Evolutionary conservation across 148 eudicot genomes (phyloP).

Genomic region (Polygonum maritimum): DNA sequence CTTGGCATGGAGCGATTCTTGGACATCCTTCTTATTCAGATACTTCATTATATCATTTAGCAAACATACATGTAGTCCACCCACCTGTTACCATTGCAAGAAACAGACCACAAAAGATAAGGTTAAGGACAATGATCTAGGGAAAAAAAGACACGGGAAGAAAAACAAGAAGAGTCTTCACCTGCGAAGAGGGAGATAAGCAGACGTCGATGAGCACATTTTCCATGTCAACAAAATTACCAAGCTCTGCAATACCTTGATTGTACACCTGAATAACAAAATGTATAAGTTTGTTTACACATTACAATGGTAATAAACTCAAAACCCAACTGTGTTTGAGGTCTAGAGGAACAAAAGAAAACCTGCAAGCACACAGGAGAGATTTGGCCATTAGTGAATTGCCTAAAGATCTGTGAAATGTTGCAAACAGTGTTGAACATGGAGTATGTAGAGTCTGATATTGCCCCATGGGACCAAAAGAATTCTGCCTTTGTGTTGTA

Average conservation of each 20-base stretch:
- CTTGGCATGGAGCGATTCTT: slow-evolving; percentile 53
- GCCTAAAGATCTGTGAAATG: slow-evolving; percentile 54
- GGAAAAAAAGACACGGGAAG: not conserved
- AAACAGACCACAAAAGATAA: not conserved
- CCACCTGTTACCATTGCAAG: not conserved
- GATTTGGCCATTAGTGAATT: slow-evolving; percentile 19
- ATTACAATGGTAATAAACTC: not conserved
- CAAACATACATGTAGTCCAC: slow-evolving; percentile 35
- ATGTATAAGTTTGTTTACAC: not conserved
- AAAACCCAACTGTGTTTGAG: slow-evolving; percentile 7
- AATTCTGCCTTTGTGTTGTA: slow-evolving; percentile 49
- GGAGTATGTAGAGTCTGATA: slow-evolving; percentile 54
- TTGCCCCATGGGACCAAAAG: slow-evolving; percentile 71
- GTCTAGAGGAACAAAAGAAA: slow-evolving; percentile 15
- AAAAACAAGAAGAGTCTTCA: not conserved
- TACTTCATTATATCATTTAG: slow-evolving; percentile 38
- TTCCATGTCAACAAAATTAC: slow-evolving; percentile 30
- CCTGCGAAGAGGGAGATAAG: not conserved
- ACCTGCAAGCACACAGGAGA: slow-evolving; percentile 30
- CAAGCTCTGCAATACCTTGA: slow-evolving; percentile 27
- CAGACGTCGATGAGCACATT: slow-evolving; percentile 65
- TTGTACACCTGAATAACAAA: not conserved
- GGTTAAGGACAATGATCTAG: not conserved
- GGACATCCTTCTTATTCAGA: slow-evolving; percentile 60
- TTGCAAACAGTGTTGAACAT: slow-evolving; percentile 37